These are phyloP conservation scores for Schizophyllum commune DNA, from an alignment of 1,284 basidiomycete genomes.

Conservation along the genomic window DNA sequence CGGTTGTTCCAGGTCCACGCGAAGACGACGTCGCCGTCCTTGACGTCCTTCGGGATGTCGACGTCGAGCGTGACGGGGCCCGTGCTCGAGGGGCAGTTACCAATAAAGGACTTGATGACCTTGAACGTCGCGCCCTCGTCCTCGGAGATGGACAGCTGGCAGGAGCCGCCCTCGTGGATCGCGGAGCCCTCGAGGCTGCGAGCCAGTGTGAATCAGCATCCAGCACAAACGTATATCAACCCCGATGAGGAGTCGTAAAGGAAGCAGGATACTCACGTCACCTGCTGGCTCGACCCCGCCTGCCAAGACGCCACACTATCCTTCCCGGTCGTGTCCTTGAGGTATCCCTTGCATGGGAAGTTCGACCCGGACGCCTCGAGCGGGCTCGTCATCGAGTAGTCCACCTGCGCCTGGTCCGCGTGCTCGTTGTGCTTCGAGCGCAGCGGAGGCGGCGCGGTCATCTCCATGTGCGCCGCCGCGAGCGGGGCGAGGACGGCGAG, in stretches of 20 bases:
- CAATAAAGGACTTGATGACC: neutral
- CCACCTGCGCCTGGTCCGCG: neutral
- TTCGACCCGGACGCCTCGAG: neutral
- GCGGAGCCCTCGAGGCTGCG: neutral
- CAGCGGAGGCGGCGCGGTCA: neutral
- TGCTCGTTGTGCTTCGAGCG: neutral
- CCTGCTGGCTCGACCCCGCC: neutral
- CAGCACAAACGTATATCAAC: neutral
- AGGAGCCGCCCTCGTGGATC: neutral
- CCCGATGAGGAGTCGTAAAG: neutral
- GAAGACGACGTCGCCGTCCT: neutral
- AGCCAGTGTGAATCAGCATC: neutral
- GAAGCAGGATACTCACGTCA: neutral
- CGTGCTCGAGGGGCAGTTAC: neutral
- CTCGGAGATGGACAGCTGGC: neutral
- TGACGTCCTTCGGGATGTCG: neutral
- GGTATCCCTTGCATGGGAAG: neutral
- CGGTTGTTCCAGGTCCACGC: neutral
- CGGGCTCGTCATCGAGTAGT: neutral
- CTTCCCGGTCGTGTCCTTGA: neutral
- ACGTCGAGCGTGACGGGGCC: neutral
- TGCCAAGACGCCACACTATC: neutral
- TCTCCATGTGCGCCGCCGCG: neutral
- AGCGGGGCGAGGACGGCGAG: neutral
- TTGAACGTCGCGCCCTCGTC: neutral